Evolutionary conservation across 192 early-diverging fungal genomes (phyloP).

Genomic region (Neocallimastix lanati): DNA sequence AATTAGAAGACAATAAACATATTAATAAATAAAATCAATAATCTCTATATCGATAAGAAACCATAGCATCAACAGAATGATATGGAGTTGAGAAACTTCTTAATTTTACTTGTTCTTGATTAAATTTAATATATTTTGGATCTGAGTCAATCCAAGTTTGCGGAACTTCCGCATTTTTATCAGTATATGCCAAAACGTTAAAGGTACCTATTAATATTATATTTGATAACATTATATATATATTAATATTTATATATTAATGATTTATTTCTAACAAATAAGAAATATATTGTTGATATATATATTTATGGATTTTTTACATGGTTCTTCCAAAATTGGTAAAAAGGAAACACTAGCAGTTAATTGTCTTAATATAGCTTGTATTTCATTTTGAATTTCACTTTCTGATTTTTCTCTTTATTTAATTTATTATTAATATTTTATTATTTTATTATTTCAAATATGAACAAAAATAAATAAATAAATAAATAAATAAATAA

Average conservation of each 20-base stretch:
- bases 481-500: too few relatives aligned
- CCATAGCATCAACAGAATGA: constrained; percentile 70
- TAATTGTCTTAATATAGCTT: constrained; percentile 81
- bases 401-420: constrained; percentile 28
- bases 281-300: too few relatives aligned
- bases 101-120: constrained; percentile 69
- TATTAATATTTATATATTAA: too few relatives aligned
- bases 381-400: constrained; percentile 56
- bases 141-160: constrained; percentile 71
- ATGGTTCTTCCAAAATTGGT: constrained; percentile 69
- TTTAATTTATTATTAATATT: neutral
- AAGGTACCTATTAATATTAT: constrained; percentile 45
- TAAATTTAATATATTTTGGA: constrained; percentile 49
- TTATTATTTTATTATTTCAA: too few relatives aligned
- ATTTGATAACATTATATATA: too few relatives aligned
- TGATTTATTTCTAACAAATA: too few relatives aligned
- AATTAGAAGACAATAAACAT: too few relatives aligned
- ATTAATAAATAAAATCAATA: too few relatives aligned
- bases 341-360: constrained; percentile 77
- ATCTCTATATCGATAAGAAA: constrained; percentile 57
- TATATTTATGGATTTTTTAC: constrained; percentile 16
- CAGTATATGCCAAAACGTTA: constrained; percentile 76
- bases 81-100: constrained; percentile 65
- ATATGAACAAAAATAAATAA: too few relatives aligned
- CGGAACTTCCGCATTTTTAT: constrained; percentile 69